Evolutionary conservation across 371 early-diverging fungal genomes (phyloP), one percentile per base, ranked within the genome.

Genomic region (Gilbertella persicaria): DNA sequence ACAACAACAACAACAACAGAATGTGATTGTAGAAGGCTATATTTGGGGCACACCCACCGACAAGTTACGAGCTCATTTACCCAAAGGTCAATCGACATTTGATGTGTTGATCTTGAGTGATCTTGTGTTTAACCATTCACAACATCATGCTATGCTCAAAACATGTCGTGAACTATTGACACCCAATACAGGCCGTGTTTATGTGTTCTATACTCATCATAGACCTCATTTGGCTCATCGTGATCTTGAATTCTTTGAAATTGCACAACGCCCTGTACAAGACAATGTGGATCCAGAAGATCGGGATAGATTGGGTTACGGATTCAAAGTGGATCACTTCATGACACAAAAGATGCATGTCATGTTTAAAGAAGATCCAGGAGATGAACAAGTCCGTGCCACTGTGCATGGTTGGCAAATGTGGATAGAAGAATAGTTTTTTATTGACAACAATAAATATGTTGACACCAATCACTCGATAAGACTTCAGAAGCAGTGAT

Each of bases 301-400:
- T 51, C 66, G 77, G 12, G 82, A 82, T 8, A 45, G 17, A 6
- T 61, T 81, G 16, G 88, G 86, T 23, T 86, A 84, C 55, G 86
- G 86, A 0, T 90, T 95, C 48, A 67, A 75, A 45, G 88, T 76
- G 0, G 89, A 88, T 43, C 79, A 91, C 52, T 67, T 93, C 12
- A 63, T 81, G 21, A 83, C 86, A 28, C 69, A 85, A 43, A 83
- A 79, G 38, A 86, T 88, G 75, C 73, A 76, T 6, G 88, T 89
- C 10, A 95, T 95, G 96, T 96, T 96, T 78, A 82, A 86, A 40
- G 87, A 91, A 36, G 95, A 95, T 64, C 82, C 84, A 14, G 96
- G 95, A 16, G 88, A 89, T 51, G 84, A 84, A 38, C 75, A 75
- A 7, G 89, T 92, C 3, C 79, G 94, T 40, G 72, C 88, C 5